Conservation (phyloP, 176 grass and related monocot genomes). For the Oryza australiensis region DNA sequence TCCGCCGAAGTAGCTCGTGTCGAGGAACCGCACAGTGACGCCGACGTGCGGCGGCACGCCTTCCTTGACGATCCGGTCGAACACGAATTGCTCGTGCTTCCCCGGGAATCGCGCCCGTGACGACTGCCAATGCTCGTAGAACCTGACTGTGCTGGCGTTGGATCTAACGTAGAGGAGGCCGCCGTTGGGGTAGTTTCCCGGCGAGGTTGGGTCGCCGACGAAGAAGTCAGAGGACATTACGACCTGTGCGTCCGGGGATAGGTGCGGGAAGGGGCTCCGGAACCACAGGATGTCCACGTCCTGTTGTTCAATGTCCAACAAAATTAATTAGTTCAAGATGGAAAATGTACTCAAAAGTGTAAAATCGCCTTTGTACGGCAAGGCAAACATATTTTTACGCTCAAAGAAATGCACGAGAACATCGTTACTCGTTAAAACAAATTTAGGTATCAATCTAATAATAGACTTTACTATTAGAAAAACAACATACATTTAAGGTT, state of each 20-base stretch:
- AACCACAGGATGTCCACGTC: constrained; percentile 93
- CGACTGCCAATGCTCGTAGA: constrained; percentile 67
- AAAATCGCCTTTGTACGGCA: too few species aligned
- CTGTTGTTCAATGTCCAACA: constrained; percentile 25
- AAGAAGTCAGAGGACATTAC: constrained; percentile 68
- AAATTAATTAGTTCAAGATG: too few species aligned
- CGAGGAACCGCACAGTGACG: constrained; percentile 58
- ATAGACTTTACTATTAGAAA: too few species aligned
- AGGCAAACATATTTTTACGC: too few species aligned
- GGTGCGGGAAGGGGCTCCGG: constrained; percentile 53
- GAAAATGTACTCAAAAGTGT: too few species aligned
- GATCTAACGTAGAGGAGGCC: constrained; percentile 65
- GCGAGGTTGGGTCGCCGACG: constrained; percentile 37
- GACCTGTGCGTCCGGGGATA: constrained; percentile 38
- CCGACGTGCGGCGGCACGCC: constrained; percentile 35
- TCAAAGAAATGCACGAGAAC: too few species aligned
- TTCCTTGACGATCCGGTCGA: constrained; percentile 72
- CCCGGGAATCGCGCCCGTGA: constrained; percentile 43
- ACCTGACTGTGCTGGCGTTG: constrained; percentile 32
- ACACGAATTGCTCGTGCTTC: constrained; percentile 71
- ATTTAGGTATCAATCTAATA: too few species aligned
- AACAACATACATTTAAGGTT: too few species aligned
- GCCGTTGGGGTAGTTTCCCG: constrained; percentile 61
- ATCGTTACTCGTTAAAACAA: too few species aligned
- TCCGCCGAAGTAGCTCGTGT: constrained; percentile 52